Evolutionary conservation across 768 basidiomycete genomes (phyloP), one percentile per base, ranked within the genome.

Genomic region (Kwoniella mangroviensis): DNA sequence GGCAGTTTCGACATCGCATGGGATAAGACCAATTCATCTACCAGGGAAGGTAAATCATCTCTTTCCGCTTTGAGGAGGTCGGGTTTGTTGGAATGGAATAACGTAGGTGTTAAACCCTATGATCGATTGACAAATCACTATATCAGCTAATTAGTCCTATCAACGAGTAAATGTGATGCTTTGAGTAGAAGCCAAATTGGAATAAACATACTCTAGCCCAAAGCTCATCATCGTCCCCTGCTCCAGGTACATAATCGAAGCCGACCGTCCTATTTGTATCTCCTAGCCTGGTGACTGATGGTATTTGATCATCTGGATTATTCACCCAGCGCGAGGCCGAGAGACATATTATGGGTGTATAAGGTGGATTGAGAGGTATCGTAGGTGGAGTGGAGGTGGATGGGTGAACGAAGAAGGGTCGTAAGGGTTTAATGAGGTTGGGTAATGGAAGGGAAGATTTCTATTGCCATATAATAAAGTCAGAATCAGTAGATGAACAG

Each of bases 181-280:
- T 21, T 21, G 24, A 13, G 19, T 0, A 4, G 28, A 15, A 60
- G 40, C 11, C 40, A 42, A 43, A 60, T 9, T 21, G 42, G 11
- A 21, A 41, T 51, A 21, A 17, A 79, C 85, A 40, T 65, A 91
- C 92, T 88, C 88, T 88, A 34, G 90, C 87, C 94, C 93, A 95
- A 5, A 91, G 85, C 82, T 97, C 94, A 77, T 95, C 93, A 76
- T 98, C 96, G 76, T 98, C 96, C 0, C 94, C 96, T 0, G 92
- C 92, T 1, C 96, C 96, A 81, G 96, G 94, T 9, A 98, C 88
- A 79, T 98, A 98, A 22, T 89, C 85, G 79, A 90, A 97, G 0
- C 92, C 92, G 68, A 91, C 90, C 1, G 87, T 65, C 7, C 89
- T 65, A 60, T n/a, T 26, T 7, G 55, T 43, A 15, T 67, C 68